Base-by-base conservation (phyloP, 2,329 filamentous ascomycete genomes). In the Colletotrichum agaves region DNA sequence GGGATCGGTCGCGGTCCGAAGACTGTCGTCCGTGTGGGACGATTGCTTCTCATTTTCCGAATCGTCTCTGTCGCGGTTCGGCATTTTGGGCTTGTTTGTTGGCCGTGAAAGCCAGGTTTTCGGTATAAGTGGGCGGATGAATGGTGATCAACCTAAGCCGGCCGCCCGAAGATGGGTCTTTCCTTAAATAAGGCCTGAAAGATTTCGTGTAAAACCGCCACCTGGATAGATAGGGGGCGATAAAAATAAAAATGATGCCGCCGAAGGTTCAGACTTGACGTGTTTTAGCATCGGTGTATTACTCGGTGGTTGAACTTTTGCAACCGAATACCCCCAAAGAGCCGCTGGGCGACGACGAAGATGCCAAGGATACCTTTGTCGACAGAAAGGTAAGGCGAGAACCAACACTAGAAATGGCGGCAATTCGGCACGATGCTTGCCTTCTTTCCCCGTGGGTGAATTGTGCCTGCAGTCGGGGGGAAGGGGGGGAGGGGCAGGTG, bases 41-140 rank as follows among this genome's bases (percentile, higher is more conserved):
- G 71, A 71, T 27, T 46, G 61, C 33, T 72, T 72, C 53, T 73
- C 71, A 43, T 73, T 71, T 21, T 73, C 69, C 50, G 67, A 63
- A 31, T 68, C 64, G 41, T 56, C 44, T 19, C 63, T 57, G 6
- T 57, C 56, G 21, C 63, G 62, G 19, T 67, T 66, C 8, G 62
- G n/a, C 66, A 69, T 69, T 11, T 1, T 62, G 56, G 19, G 50
- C 43, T 33, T n/a, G 23, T 15, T n/a, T 7, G 39, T 6, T 19
- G 12, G 52, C 52, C 65, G 57, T 0, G 23, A 17, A 17, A 33
- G 61, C 46, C 46, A n/a, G 21, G n/a, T 27, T 31, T 31, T 33
- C 17, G 17, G 41, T 60, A 33, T 58, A 44, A 60, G 33, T 59
- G 39, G 47, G 61, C 39, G 37, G n/a, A 27, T 47, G 33, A 7